Evolutionary conservation across 208 protist genomes (phyloP), one percentile per base, ranked within the genome.

Genomic region (Angomonas deanei): DNA sequence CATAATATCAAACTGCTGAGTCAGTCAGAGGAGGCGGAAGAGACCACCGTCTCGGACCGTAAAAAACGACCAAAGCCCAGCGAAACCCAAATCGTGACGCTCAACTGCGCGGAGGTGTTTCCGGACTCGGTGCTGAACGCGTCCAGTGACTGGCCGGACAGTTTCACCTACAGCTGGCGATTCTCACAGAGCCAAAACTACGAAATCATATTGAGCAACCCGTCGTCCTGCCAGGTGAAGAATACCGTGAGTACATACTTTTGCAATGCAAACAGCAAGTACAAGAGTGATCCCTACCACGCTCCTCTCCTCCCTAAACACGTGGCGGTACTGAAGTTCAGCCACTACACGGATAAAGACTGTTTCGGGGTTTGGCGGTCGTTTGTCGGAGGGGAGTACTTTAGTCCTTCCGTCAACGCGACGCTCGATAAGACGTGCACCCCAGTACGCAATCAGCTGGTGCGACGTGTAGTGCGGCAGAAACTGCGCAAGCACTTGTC

Each of bases 351-450:
- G 13, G 81, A 69, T 28, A 49, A 67, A 15, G 82, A 91, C 58
- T 83, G 72, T 5, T 91, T 80, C 46, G 82, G 84, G 8, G 74
- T 79, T 15, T 95, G 85, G 84, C 77, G 88, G 2, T 80, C 88
- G 32, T 95, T 91, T 70, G 88, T 86, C 5, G 86, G 88, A 3
- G 83, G 84, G 23, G 68, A 84, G 59, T 88, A 87, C 69, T 91
- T 87, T 36, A 72, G 69, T 11, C 76, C 85, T 0, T 72, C 76
- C 5, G 73, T 91, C 13, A 92, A 89, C 59, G 76, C 81, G 10
- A 83, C 61, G 21, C 67, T 94, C 13, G 80, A 92, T 62, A 90
- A 87, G 53, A 58, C 73, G 3, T 61, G 72, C 55, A 88, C 76
- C 6, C 88, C 88, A 11, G 80, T 88, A 27, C 65, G 81, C 31